Evolutionary conservation across 768 basidiomycete species (phyloP).

Genomic region (Lentinula detonsa): DNA sequence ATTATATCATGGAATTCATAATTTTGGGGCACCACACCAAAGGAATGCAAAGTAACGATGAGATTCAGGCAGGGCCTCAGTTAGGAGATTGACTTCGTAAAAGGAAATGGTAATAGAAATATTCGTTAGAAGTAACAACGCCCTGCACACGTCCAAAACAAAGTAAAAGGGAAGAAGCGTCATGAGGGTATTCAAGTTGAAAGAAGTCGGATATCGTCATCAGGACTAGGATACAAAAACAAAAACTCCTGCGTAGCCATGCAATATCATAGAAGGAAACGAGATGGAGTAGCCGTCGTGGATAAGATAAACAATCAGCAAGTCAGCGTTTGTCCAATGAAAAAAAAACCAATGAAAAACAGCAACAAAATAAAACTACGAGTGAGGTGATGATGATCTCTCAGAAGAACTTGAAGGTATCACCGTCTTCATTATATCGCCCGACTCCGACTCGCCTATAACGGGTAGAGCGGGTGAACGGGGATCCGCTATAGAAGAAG

Average conservation of each 20-base stretch:
- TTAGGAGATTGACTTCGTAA: no score
- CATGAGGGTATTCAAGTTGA: neutral
- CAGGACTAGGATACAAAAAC: neutral
- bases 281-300: no score
- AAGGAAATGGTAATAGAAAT: no score
- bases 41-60: neutral
- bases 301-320: neutral
- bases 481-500: neutral
- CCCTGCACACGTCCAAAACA: no score
- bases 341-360: neutral
- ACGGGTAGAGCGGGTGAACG: neutral
- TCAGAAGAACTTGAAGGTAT: neutral
- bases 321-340: neutral
- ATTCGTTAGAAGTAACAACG: neutral
- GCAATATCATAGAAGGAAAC: neutral
- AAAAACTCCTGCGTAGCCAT: neutral
- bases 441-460: constrained; percentile 3
- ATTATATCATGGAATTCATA: no score
- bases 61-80: no score
- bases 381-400: neutral
- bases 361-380: neutral
- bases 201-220: neutral
- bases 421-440: neutral
- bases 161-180: neutral
- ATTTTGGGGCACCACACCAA: no score